Evolutionary conservation across 768 basidiomycete species (phyloP).

Genomic region (Lentinula lateritia): DNA sequence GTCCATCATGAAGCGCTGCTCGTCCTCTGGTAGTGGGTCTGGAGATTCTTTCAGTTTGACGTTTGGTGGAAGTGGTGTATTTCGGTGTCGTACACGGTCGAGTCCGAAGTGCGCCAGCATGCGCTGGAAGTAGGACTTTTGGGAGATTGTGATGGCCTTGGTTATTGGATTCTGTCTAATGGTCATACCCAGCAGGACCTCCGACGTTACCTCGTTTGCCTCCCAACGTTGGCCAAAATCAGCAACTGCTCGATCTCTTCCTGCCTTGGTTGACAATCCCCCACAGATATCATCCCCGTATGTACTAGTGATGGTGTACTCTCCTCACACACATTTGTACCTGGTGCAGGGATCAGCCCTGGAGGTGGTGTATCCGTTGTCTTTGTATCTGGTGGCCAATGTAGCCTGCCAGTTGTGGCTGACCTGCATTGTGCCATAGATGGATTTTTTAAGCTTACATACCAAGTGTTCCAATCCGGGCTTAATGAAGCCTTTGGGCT

Average conservation of each 20-base stretch:
- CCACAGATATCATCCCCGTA: too few relatives aligned
- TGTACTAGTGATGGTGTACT: too few relatives aligned
- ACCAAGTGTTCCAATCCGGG: slow-evolving; percentile 3
- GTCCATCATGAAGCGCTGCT: background rate
- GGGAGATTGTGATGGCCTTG: background rate
- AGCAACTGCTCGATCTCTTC: too few relatives aligned
- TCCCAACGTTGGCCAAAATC: too few relatives aligned
- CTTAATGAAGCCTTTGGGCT: slow-evolving; percentile 17
- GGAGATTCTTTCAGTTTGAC: background rate
- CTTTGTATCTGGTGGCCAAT: too few relatives aligned
- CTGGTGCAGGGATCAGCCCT: too few relatives aligned
- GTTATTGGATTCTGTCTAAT: background rate
- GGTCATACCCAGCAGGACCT: background rate
- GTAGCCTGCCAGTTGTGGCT: too few relatives aligned
- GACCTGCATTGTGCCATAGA: background rate
- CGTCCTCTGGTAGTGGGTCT: background rate
- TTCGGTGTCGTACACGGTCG: background rate
- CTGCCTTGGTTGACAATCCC: too few relatives aligned
- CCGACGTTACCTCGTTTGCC: too few relatives aligned
- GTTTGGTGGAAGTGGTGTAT: background rate
- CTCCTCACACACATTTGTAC: too few relatives aligned
- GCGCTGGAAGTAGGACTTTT: background rate
- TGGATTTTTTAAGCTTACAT: background rate
- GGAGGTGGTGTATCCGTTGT: too few relatives aligned
- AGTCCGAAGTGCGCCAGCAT: background rate